Conservation (phyloP, 306 rosid species). For the Oemleria cerasiformis region DNA sequence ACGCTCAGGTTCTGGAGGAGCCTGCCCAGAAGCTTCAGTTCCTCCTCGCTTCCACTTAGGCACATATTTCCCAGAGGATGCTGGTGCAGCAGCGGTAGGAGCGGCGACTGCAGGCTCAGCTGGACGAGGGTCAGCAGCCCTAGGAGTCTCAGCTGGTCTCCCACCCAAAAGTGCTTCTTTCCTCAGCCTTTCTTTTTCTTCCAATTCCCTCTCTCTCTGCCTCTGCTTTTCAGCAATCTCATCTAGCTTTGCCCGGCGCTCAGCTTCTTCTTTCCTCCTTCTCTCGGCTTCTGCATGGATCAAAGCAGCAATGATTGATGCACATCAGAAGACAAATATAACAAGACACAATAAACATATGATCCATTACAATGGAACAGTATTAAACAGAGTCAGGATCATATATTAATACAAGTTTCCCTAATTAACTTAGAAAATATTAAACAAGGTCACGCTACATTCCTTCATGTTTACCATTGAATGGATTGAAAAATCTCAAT, state of each 20-base stretch:
- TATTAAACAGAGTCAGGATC: no score
- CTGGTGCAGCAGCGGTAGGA: constrained; percentile 27
- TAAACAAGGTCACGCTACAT: neutral
- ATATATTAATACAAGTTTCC: no score
- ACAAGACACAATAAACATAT: neutral
- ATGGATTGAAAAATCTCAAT: neutral
- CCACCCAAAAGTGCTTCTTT: constrained; percentile 52
- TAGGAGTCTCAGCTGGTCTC: constrained; percentile 36
- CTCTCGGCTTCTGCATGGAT: constrained; percentile 75
- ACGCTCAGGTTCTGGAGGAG: constrained; percentile 57
- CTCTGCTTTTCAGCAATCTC: constrained; percentile 80
- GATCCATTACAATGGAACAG: neutral
- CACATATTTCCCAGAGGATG: constrained; percentile 55
- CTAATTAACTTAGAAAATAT: neutral
- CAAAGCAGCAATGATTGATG: neutral
- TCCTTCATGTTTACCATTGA: neutral
- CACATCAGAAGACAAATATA: neutral
- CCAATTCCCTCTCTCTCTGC: constrained; percentile 74
- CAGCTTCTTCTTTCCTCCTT: constrained; percentile 67
- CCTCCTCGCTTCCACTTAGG: constrained; percentile 55
- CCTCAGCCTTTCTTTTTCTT: constrained; percentile 69
- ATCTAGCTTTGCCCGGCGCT: constrained; percentile 62
- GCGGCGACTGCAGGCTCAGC: constrained; percentile 42
- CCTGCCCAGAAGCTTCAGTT: constrained; percentile 36
- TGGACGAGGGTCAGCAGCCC: constrained; percentile 44